phyloP scores from a whole-genome alignment of 1,284 basidiomycete species.

The Cutaneotrichosporon dermatis region DNA sequence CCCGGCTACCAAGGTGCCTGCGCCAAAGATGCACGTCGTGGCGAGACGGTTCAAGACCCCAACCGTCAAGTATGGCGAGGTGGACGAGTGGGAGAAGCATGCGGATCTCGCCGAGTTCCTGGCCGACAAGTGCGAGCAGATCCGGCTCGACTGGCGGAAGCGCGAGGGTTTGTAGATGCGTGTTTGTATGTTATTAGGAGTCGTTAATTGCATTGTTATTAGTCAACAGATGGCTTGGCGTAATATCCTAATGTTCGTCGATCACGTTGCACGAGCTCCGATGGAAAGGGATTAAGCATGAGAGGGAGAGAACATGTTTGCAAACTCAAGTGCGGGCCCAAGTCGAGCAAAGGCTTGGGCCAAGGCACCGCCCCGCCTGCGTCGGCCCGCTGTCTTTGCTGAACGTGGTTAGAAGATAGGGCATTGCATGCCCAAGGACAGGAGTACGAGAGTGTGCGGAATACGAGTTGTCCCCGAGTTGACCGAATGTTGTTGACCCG shows the following conservation, averaged over 20 bases:
- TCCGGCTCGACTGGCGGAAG: slow-evolving; percentile 30
- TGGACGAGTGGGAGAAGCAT: slow-evolving; percentile 34
- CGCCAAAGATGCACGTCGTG: slow-evolving; percentile 29
- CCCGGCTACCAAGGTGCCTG: slow-evolving; percentile 27
- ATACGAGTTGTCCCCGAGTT: too few relatives aligned
- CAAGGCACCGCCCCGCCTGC: too few relatives aligned
- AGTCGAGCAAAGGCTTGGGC: too few relatives aligned
- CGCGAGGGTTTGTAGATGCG: slow-evolving; percentile 12
- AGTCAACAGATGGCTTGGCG: too few relatives aligned
- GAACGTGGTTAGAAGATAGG: too few relatives aligned
- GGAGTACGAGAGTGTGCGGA: too few relatives aligned
- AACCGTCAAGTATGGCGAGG: slow-evolving; percentile 36
- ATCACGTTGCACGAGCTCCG: too few relatives aligned
- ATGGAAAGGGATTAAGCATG: not conserved
- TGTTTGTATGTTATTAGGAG: not conserved
- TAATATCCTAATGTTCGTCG: too few relatives aligned
- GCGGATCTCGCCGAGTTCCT: slow-evolving; percentile 25
- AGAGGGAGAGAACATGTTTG: not conserved
- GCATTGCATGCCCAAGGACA: too few relatives aligned
- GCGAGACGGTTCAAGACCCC: slow-evolving; percentile 24
- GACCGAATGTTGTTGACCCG: too few relatives aligned
- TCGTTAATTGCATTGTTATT: not conserved
- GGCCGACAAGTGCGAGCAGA: slow-evolving; percentile 28
- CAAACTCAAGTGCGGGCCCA: too few relatives aligned
- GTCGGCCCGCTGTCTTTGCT: too few relatives aligned